These are phyloP conservation scores for Jatropha multifida DNA, from an alignment of 441 rosid species.

Conservation along the genomic window DNA sequence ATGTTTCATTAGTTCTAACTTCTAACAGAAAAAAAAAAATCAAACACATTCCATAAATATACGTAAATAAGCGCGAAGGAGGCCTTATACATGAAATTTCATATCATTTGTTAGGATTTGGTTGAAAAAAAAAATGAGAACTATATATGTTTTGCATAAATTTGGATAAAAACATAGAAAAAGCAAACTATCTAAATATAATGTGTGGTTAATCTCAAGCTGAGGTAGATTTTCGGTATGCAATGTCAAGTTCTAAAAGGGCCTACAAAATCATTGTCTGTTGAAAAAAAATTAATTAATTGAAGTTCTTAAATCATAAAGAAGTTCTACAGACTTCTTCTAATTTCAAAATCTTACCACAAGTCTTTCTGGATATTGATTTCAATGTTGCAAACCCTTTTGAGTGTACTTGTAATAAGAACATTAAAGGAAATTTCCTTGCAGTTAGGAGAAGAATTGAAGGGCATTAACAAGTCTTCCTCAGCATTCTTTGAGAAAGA, in stretches of 20 bases:
- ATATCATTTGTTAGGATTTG: not conserved
- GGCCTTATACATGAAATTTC: not conserved
- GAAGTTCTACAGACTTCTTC: not conserved
- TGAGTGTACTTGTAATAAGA: slow-evolving; percentile 28
- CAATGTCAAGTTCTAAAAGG: not conserved
- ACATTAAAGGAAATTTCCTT: slow-evolving; percentile 41
- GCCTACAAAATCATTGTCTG: not conserved
- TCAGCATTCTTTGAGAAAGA: not conserved
- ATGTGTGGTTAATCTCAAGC: not conserved
- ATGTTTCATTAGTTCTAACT: not conserved
- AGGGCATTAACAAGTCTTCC: not conserved
- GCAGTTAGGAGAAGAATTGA: slow-evolving; percentile 6
- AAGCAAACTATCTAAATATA: not conserved
- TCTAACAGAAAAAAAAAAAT: not conserved
- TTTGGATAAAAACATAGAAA: not conserved
- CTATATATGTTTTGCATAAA: not conserved
- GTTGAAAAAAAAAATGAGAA: not conserved
- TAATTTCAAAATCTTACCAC: not conserved
- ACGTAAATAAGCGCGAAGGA: slow-evolving; percentile 6
- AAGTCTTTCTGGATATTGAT: slow-evolving; percentile 11
- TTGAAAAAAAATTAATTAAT: not conserved
- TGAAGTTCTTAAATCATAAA: not conserved
- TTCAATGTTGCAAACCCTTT: slow-evolving; percentile 14
- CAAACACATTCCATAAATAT: not conserved
- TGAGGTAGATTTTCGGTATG: not conserved